Evolutionary conservation across 257 asterid genomes (phyloP).

Genomic region (Pogostemon cablin): DNA sequence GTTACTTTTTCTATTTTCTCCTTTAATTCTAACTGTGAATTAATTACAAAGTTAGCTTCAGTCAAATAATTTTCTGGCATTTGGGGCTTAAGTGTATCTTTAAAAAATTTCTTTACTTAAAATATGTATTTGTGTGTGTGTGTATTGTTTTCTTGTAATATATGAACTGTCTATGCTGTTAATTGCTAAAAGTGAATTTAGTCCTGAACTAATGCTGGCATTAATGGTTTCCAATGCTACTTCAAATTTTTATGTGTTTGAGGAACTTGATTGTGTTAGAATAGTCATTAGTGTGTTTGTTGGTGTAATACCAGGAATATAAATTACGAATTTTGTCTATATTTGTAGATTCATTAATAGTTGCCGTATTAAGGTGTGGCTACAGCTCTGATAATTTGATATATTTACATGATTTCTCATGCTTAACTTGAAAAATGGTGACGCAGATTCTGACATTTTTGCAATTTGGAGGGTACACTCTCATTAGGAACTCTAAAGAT

Average conservation of each 20-base stretch:
- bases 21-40: background rate
- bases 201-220: background rate
- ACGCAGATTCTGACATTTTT: conserved; percentile 82
- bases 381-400: background rate
- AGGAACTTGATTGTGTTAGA: conserved; percentile 23
- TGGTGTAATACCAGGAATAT: conserved; percentile 2
- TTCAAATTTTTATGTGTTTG: conserved; percentile 1
- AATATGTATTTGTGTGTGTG: background rate
- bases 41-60: background rate
- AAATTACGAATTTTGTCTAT: background rate
- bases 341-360: conserved; percentile 4
- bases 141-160: background rate
- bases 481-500: conserved; percentile 90
- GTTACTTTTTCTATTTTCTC: background rate
- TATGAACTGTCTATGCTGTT: background rate
- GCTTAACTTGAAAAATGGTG: conserved; percentile 23
- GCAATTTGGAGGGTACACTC: conserved; percentile 98
- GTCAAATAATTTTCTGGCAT: background rate
- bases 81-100: background rate
- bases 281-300: background rate
- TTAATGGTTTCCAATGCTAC: background rate
- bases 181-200: background rate
- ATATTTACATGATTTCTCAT: conserved; percentile 3
- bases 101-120: background rate
- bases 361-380: conserved; percentile 7